Conservation (phyloP, 225 moss, liverwort and hornwort genomes). For the Lunularia cruciata region DNA sequence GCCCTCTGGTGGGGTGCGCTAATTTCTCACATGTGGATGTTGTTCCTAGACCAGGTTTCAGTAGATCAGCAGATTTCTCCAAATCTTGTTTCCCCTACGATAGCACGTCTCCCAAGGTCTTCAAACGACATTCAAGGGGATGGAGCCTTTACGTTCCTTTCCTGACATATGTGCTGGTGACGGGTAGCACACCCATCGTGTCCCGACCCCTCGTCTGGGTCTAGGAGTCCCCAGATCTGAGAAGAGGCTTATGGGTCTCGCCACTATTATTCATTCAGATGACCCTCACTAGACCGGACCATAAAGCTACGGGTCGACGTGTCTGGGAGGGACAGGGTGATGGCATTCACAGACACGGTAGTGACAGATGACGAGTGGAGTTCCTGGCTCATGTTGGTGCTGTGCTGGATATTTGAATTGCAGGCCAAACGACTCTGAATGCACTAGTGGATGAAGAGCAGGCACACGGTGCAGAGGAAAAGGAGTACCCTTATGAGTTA, state of each 20-base stretch:
- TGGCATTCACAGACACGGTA: neutral
- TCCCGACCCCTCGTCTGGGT: too few species aligned
- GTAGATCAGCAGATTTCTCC: too few species aligned
- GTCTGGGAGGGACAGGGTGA: neutral
- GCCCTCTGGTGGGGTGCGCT: too few species aligned
- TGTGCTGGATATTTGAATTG: conserved; percentile 2
- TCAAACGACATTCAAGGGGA: too few species aligned
- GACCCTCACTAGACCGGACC: neutral
- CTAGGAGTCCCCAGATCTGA: neutral
- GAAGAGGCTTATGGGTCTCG: neutral
- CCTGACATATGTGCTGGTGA: too few species aligned
- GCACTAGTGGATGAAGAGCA: conserved; percentile 15
- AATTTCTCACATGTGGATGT: too few species aligned
- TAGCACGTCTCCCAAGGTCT: too few species aligned
- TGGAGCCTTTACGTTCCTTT: too few species aligned
- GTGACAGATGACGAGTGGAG: neutral
- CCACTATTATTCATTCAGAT: neutral
- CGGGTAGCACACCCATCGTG: too few species aligned
- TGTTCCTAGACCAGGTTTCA: too few species aligned
- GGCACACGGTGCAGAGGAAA: neutral
- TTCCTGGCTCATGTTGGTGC: neutral
- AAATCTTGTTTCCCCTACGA: too few species aligned
- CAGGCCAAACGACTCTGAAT: neutral
- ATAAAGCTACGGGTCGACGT: too few species aligned
- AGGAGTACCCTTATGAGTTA: neutral